Base-by-base conservation (phyloP, 805 yeast species). In the Lipomyces lipofer region DNA sequence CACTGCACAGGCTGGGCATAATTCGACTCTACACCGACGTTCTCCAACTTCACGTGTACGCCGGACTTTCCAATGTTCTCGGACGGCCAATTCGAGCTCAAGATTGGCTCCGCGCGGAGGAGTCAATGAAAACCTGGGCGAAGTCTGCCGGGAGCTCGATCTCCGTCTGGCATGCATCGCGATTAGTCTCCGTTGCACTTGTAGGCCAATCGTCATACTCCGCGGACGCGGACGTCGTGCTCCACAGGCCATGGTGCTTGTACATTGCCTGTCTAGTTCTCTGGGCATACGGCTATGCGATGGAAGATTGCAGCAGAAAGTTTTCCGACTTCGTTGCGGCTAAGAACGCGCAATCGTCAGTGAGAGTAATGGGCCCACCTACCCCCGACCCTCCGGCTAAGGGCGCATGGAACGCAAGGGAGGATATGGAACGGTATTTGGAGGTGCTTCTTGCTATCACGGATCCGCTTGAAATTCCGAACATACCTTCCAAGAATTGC, bases 141-240 rank as follows among this genome's bases (percentile, higher is more conserved):
- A 50, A 49, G n/a, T 52, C 67, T 12, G 47, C 51, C 9, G 68
- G 67, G 2, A 59, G 62, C 3, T 44, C 56, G 4, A 49, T 64
- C 40, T 67, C 68, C 2, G 67, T 63, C 2, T 65, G 68, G 67
- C 66, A 65, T 44, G 64, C 68, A 25, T 57, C 58, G 29, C 59
- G 59, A 35, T 52, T 55, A 22, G 56, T 51, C 8, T 43, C 59
- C 9, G 44, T 52, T 5, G 59, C 51, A 1, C 33, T 63, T 29
- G 53, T 65, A n/a, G 53, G 65, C 19, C 58, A 64, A n/a, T 38
- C 49, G 29, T 43, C 56, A 30, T 52, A 56, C 27, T 63, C 62
- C 38, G 59, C 59, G n/a, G 54, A 61, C 12, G 50, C 55, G 1
- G 61, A 63, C 28, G 57, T 58, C 19, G 65, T 64, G 13, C 56